These are phyloP conservation scores for Bipolaris bicolor DNA, from an alignment of 2,329 filamentous ascomycete species.

Conservation along the genomic window DNA sequence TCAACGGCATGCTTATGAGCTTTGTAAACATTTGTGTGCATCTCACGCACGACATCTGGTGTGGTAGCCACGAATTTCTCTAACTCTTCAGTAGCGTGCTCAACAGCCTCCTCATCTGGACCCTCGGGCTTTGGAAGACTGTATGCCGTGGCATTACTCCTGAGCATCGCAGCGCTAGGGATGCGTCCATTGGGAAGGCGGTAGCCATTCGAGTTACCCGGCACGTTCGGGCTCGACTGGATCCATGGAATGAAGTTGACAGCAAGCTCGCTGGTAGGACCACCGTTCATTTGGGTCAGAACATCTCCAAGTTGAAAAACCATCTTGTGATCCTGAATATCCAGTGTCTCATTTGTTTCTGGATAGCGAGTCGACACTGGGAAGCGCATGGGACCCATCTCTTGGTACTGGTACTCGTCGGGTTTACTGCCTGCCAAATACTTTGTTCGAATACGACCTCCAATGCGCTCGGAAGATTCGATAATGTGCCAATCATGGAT, in stretches of 20 bases:
- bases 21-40: slow-evolving; percentile 55
- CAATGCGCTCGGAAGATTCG: slow-evolving; percentile 66
- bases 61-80: slow-evolving; percentile 30
- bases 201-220: slow-evolving; percentile 49
- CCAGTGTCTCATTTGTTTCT: slow-evolving; percentile 61
- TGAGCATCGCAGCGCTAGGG: slow-evolving; percentile 38
- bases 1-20: slow-evolving; percentile 62
- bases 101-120: slow-evolving; percentile 26
- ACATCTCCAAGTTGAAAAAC: slow-evolving; percentile 68
- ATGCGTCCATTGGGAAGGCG: slow-evolving; percentile 45
- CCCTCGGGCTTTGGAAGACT: slow-evolving; percentile 20
- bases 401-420: slow-evolving; percentile 70
- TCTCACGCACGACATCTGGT: slow-evolving; percentile 46
- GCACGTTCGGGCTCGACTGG: slow-evolving; percentile 62
- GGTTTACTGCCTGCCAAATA: slow-evolving; percentile 65
- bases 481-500: slow-evolving; percentile 67
- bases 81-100: slow-evolving; percentile 28
- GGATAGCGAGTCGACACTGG: slow-evolving; percentile 59
- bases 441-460: slow-evolving; percentile 68
- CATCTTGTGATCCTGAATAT: slow-evolving; percentile 68
- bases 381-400: slow-evolving; percentile 71
- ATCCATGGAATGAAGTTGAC: slow-evolving; percentile 70
- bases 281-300: slow-evolving; percentile 64
- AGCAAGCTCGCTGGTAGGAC: slow-evolving; percentile 53
- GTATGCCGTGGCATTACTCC: slow-evolving; percentile 34